These are phyloP conservation scores for Dioszegia hungarica DNA, from an alignment of 768 basidiomycete species.

Conservation along the genomic window DNA sequence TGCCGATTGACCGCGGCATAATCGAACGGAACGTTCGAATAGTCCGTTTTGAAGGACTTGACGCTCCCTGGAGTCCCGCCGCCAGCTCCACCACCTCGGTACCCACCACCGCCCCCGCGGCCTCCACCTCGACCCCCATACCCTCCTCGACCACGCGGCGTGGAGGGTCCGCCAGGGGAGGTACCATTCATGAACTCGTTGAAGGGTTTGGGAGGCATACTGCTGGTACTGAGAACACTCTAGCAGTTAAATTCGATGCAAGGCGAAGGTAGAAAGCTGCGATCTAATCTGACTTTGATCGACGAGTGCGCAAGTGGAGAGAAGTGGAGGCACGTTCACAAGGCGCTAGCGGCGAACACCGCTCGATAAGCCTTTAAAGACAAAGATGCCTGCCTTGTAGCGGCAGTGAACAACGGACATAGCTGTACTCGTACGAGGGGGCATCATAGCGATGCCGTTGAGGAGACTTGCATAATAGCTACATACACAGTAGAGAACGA, in stretches of 20 bases:
- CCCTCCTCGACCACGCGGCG: conserved; percentile 18
- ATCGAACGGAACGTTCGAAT: conserved; percentile 30
- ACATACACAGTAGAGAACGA: neutral
- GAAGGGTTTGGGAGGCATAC: conserved; percentile 21
- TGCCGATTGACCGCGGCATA: conserved; percentile 33
- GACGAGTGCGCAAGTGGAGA: too few relatives aligned
- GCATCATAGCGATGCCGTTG: too few relatives aligned
- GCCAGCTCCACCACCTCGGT: conserved; percentile 13
- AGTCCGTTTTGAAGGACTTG: conserved; percentile 27
- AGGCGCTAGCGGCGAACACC: too few relatives aligned
- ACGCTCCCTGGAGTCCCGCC: neutral
- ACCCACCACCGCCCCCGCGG: conserved; percentile 12
- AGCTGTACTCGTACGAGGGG: too few relatives aligned
- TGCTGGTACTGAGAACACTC: conserved; percentile 1
- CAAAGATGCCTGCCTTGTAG: too few relatives aligned
- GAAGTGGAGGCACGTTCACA: too few relatives aligned
- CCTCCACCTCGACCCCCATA: conserved; percentile 15
- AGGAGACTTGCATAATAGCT: neutral
- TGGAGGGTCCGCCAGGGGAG: conserved; percentile 14
- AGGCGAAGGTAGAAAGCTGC: too few relatives aligned
- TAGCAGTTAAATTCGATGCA: too few relatives aligned
- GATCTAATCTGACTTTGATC: too few relatives aligned
- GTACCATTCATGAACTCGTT: conserved; percentile 31
- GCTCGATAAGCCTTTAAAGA: too few relatives aligned
- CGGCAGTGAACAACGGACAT: too few relatives aligned